A percentile compares a stretch with the other conserved stretches of the same genome.
These are phyloP conservation scores for Penicillium sp. DNA, from an alignment of 2,329 filamentous ascomycete genomes.

Conservation along the genomic window DNA sequence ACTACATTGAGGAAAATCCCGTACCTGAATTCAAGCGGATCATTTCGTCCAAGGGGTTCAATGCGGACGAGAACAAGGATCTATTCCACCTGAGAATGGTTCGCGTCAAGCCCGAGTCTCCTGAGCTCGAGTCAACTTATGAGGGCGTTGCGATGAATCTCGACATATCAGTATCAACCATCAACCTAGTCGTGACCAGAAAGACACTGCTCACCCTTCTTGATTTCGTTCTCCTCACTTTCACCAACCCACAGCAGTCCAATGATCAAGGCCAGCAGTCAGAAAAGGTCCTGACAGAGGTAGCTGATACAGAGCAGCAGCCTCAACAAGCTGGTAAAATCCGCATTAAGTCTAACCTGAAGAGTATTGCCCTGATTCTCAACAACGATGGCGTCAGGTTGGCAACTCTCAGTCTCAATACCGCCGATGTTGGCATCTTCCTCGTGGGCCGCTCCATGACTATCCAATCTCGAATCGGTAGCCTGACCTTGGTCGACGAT, in stretches of 20 bases:
- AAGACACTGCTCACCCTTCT: conserved; percentile 88
- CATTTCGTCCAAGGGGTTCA: conserved; percentile 81
- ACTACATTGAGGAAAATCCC: conserved; percentile 87
- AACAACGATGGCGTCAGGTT: conserved; percentile 97
- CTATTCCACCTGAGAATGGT: conserved; percentile 87
- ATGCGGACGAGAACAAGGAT: conserved; percentile 70
- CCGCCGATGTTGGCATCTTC: conserved; percentile 88
- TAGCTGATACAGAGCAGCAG: conserved; percentile 27
- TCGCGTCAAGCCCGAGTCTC: conserved; percentile 85
- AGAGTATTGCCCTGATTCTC: conserved; percentile 88
- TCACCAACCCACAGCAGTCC: conserved; percentile 66
- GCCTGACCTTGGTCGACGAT: conserved; percentile 87
- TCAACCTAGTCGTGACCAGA: conserved; percentile 92
- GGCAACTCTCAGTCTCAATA: conserved; percentile 88
- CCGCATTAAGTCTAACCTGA: conserved; percentile 88
- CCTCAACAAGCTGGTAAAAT: conserved; percentile 67
- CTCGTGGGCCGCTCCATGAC: conserved; percentile 83
- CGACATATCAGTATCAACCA: conserved; percentile 87
- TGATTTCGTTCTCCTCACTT: conserved; percentile 92
- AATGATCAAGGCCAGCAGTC: conserved; percentile 34
- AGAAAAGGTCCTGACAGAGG: conserved; percentile 32
- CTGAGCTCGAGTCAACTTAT: conserved; percentile 88
- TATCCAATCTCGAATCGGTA: conserved; percentile 81
- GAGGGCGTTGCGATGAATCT: conserved; percentile 94
- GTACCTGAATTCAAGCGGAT: conserved; percentile 94